Conservation (phyloP, 805 yeast species). For the Yarrowia sp. region DNA sequence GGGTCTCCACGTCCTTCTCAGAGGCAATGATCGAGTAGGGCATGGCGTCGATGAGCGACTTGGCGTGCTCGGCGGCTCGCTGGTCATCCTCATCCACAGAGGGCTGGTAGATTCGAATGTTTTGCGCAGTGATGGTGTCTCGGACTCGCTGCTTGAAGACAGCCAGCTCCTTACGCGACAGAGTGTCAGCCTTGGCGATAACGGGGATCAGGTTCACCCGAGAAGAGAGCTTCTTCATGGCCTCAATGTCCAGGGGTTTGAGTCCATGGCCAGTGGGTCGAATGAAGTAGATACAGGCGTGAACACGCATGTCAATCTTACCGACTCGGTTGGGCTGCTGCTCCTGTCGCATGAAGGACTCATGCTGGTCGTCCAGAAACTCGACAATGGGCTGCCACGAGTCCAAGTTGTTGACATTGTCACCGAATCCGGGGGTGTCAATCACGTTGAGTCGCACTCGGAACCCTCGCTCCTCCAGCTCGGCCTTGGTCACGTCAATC, state of each 20-base stretch:
- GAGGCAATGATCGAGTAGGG: constrained; percentile 78
- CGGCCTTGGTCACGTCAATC: constrained; percentile 44
- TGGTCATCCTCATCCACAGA: constrained; percentile 42
- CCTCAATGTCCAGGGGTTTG: constrained; percentile 63
- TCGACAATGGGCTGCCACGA: constrained; percentile 68
- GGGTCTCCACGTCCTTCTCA: constrained; percentile 45
- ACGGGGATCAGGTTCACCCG: constrained; percentile 82
- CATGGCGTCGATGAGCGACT: constrained; percentile 40
- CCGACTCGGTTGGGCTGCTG: constrained; percentile 62
- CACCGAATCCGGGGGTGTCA: constrained; percentile 94
- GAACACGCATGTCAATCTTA: constrained; percentile 65
- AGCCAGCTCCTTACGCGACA: constrained; percentile 54
- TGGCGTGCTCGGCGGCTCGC: constrained; percentile 28
- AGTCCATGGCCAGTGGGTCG: constrained; percentile 63
- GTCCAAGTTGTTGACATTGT: constrained; percentile 73
- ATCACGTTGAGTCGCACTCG: constrained; percentile 77
- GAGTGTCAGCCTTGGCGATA: constrained; percentile 74
- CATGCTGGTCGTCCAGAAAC: constrained; percentile 78
- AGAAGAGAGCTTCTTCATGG: constrained; percentile 65
- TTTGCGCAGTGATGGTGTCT: constrained; percentile 49
- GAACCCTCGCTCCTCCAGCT: constrained; percentile 63
- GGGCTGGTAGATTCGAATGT: constrained; percentile 55
- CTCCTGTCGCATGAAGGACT: constrained; percentile 65
- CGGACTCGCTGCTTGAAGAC: constrained; percentile 54
- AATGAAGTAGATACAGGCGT: constrained; percentile 80